Evolutionary conservation across 2,329 filamentous ascomycete species (phyloP), one percentile per base, ranked within the genome.

Genomic region (Botryotinia convoluta): DNA sequence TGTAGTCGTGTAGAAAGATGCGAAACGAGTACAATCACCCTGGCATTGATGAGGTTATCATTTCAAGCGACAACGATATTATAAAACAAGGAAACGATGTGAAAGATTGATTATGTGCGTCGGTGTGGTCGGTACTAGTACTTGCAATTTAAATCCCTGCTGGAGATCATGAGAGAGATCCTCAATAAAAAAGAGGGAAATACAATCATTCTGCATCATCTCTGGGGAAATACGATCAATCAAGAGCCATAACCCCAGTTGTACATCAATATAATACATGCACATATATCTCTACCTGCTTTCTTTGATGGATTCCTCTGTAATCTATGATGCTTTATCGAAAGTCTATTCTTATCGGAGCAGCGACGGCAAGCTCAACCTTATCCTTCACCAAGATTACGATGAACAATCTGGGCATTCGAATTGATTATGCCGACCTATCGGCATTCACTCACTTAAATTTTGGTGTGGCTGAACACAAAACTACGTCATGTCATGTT

Each of bases 111-210:
- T 54, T n/a, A 16, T 54, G 48, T 54, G 48, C 48, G 48, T 54
- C 48, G 48, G 62, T 20, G 39, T 64, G 32, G 29, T 37, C 20
- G 42, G 42, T 65, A 35, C 29, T n/a, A n/a, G 26, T n/a, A 54
- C 26, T 16, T 54, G 45, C 7, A 44, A 29, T 44, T 60, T 69
- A 35, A 60, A 69, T 69, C 67, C 67, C 54, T 69, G 67, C 35
- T 69, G 67, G 51, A 59, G 67, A 69, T 69, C 67, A 69, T 44
- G 35, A 29, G 18, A 22, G 35, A 20, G 65, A 69, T 69, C 35
- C 26, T 57, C n/a, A 14, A 20, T 9, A 29, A 22, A 51, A 37
- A 35, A 42, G 20, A 51, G 48, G 48, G 48, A 51, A 14, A 51
- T 0, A n/a, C 48, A 3, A 51, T n/a, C 48, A 39, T 20, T 6